Conservation (phyloP, 2,329 filamentous ascomycete species). For the Fusarium globosum region DNA sequence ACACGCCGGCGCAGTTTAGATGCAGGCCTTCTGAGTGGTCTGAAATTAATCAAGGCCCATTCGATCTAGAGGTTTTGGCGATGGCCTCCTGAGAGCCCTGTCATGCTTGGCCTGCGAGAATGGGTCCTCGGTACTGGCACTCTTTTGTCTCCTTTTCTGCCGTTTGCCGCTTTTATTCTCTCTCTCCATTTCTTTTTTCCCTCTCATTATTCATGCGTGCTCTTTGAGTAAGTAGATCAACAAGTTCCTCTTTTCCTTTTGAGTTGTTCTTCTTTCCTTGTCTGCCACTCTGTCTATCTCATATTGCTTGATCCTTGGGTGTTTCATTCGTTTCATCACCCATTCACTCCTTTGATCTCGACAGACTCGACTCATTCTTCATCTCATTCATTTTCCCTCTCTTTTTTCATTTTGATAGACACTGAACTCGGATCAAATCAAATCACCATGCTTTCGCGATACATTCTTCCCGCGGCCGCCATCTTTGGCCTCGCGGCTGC, state of each 20-base stretch:
- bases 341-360: constrained; percentile 39
- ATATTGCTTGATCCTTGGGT: constrained; percentile 23
- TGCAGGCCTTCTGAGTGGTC: constrained; percentile 2
- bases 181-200: not conserved
- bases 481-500: constrained; percentile 64
- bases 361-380: constrained; percentile 18
- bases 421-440: not conserved
- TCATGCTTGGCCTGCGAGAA: constrained; percentile 18
- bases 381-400: not conserved
- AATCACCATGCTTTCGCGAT: constrained; percentile 43
- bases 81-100: constrained; percentile 40
- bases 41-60: constrained; percentile 25
- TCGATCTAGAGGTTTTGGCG: constrained; percentile 25
- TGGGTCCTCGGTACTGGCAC: constrained; percentile 32
- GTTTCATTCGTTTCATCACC: constrained; percentile 32
- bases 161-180: constrained; percentile 2
- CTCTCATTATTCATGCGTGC: constrained; percentile 3
- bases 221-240: constrained; percentile 10
- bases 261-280: constrained; percentile 23
- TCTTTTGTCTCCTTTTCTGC: constrained; percentile 23
- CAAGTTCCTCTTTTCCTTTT: constrained; percentile 15
- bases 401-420: constrained; percentile 17
- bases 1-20: not conserved
- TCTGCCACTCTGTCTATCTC: constrained; percentile 12
- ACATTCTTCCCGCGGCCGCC: constrained; percentile 49